Conservation (phyloP, 805 yeast species). For the Candida morakotiae region DNA sequence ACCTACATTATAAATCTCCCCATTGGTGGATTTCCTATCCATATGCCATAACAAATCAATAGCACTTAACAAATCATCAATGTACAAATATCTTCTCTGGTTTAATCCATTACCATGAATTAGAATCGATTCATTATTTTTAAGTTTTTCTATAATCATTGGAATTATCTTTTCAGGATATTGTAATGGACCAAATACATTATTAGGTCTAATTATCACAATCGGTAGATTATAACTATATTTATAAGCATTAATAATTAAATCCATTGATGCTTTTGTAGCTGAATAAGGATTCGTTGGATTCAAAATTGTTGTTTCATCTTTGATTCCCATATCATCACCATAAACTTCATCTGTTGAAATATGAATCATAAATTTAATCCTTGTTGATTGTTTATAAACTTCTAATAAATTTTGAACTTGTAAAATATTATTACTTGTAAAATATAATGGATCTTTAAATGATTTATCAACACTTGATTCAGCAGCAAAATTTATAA, state of each 20-base stretch:
- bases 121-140: conserved; percentile 22
- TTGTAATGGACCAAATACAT: conserved; percentile 51
- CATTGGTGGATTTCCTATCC: background rate
- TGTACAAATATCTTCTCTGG: conserved; percentile 43
- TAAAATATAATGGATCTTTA: conserved; percentile 38
- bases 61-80: conserved; percentile 38
- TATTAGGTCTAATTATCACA: conserved; percentile 43
- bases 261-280: conserved; percentile 50
- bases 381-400: conserved; percentile 15
- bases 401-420: conserved; percentile 47
- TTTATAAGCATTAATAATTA: conserved; percentile 43
- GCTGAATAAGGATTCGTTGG: conserved; percentile 61
- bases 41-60: conserved; percentile 24
- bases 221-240: conserved; percentile 41
- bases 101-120: conserved; percentile 48
- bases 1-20: conserved; percentile 22
- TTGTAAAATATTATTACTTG: conserved; percentile 42
- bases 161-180: conserved; percentile 53
- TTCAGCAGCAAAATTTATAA: conserved; percentile 55
- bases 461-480: conserved; percentile 53
- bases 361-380: conserved; percentile 35
- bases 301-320: conserved; percentile 30
- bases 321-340: conserved; percentile 23
- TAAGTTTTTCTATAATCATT: conserved; percentile 16
- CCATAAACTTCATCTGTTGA: conserved; percentile 64